Conservation (phyloP, 305 asterid genomes). For the Rubia occidens region DNA sequence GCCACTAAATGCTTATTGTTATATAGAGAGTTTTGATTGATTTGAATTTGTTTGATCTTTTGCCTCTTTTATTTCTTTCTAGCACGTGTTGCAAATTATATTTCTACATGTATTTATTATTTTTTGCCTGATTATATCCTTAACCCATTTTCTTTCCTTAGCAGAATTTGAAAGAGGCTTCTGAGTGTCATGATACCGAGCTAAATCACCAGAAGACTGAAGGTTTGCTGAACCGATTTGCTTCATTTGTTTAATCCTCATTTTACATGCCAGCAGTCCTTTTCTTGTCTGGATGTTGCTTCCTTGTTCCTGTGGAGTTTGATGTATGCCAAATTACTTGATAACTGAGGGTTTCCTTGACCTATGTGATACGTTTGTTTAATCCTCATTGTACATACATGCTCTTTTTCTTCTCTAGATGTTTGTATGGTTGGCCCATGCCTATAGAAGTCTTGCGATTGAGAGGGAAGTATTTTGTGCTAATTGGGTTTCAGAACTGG, state of each 20-base stretch:
- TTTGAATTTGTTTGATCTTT: background rate
- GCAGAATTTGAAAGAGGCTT: slow-evolving; percentile 40
- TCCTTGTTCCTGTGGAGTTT: background rate
- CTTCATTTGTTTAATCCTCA: slow-evolving; percentile 13
- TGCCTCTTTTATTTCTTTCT: background rate
- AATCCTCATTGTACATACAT: background rate
- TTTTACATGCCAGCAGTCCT: background rate
- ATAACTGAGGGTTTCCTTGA: slow-evolving; percentile 46
- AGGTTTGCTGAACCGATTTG: slow-evolving; percentile 37
- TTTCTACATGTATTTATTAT: background rate
- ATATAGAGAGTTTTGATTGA: background rate
- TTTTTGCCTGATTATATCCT: background rate
- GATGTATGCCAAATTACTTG: slow-evolving; percentile 18
- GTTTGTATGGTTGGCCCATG: background rate
- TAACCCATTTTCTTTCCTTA: slow-evolving; percentile 14
- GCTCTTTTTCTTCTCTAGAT: background rate
- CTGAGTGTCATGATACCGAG: slow-evolving; percentile 28
- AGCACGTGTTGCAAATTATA: background rate
- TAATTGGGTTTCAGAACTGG: background rate
- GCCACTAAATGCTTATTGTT: background rate
- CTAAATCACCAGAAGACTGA: slow-evolving; percentile 31
- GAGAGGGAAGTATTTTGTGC: background rate
- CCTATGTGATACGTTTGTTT: slow-evolving; percentile 12
- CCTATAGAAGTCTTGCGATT: background rate
- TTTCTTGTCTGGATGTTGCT: background rate